A percentile compares a stretch with the other conserved stretches of the same genome.
These are phyloP conservation scores for Cyclostephanos invisitatus DNA, from an alignment of 108 stramenopile species.

Conservation along the genomic window DNA sequence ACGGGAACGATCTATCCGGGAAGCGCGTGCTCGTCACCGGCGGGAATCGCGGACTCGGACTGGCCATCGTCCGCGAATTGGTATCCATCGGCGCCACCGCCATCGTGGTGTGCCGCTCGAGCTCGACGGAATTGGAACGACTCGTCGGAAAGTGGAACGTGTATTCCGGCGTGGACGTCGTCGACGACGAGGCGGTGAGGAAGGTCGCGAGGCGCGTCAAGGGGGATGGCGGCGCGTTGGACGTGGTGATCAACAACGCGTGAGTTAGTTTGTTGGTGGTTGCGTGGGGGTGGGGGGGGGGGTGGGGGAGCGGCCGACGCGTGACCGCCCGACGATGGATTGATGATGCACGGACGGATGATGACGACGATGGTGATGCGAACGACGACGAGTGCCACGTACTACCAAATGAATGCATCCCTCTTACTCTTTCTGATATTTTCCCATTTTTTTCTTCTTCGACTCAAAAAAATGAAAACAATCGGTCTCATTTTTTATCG, in stretches of 20 bases:
- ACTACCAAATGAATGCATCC: too few species aligned
- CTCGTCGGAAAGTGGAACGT: conserved; percentile 74
- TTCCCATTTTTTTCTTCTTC: too few species aligned
- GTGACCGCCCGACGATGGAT: too few species aligned
- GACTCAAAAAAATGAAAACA: too few species aligned
- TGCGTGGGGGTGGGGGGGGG: not conserved
- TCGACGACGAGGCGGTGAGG: conserved; percentile 69
- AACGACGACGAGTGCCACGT: too few species aligned
- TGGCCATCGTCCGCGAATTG: conserved; percentile 77
- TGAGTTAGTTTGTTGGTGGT: not conserved
- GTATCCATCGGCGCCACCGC: conserved; percentile 78
- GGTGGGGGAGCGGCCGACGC: too few species aligned
- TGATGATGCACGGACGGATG: too few species aligned
- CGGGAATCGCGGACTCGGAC: conserved; percentile 86
- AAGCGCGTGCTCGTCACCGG: conserved; percentile 87
- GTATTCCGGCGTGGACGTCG: conserved; percentile 83
- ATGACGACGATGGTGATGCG: too few species aligned
- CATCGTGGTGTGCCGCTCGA: conserved; percentile 67
- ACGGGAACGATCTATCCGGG: conserved; percentile 63
- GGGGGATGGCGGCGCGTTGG: conserved; percentile 68
- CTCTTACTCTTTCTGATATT: too few species aligned
- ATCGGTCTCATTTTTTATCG: too few species aligned
- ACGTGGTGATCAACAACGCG: conserved; percentile 87
- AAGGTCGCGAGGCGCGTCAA: conserved; percentile 69
- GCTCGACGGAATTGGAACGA: conserved; percentile 58